phyloP scores from a whole-genome alignment of 805 yeast genomes.

The Komagataella mondaviorum region DNA sequence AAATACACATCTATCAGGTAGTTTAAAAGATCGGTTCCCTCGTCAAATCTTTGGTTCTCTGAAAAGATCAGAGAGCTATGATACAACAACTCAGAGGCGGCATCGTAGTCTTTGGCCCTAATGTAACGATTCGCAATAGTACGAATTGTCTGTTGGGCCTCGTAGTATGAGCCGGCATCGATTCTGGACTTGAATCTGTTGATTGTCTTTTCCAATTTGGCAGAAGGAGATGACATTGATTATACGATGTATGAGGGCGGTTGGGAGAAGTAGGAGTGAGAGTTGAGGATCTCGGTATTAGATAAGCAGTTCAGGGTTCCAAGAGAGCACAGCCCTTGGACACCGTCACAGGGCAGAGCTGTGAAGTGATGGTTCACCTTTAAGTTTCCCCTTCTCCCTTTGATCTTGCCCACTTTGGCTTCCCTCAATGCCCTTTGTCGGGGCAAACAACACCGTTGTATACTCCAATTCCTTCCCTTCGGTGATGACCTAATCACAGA shows the following conservation, averaged over 20 bases:
- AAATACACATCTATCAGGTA: slow-evolving; percentile 64
- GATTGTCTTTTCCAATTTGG: background rate
- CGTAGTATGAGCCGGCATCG: slow-evolving; percentile 68
- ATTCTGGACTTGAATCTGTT: slow-evolving; percentile 56
- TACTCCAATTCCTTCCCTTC: background rate
- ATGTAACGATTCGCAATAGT: slow-evolving; percentile 82
- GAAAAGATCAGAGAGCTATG: slow-evolving; percentile 60
- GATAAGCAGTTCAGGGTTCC: background rate
- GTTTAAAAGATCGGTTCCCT: slow-evolving; percentile 63
- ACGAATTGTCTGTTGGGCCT: slow-evolving; percentile 90
- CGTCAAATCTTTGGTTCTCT: slow-evolving; percentile 60
- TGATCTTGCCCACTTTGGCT: background rate
- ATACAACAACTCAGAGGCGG: slow-evolving; percentile 63
- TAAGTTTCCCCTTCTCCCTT: background rate
- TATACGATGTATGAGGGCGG: background rate
- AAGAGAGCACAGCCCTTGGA: too few species aligned
- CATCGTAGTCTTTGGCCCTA: slow-evolving; percentile 47
- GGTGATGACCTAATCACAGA: background rate
- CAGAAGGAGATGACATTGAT: background rate
- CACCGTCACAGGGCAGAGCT: too few species aligned
- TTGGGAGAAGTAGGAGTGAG: background rate
- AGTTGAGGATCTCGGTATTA: background rate
- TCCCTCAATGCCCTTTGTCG: background rate
- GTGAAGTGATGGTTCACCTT: background rate
- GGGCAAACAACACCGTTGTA: background rate